Base-by-base conservation (phyloP, 345 rosid genomes). In the Pelargonium nanum region DNA sequence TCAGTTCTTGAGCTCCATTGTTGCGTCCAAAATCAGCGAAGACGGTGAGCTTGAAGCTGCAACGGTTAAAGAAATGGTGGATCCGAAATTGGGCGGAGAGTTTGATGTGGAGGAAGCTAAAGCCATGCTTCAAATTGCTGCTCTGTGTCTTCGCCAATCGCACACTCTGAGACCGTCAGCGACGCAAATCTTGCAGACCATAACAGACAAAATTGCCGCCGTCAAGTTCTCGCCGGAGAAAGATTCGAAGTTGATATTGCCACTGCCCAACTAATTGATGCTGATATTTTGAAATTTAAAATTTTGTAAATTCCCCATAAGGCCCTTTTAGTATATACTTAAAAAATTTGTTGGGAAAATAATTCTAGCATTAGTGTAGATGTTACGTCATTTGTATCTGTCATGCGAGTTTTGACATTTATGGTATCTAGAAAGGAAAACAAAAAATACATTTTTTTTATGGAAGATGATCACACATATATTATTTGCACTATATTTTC, bases 1-100 rank as follows among this genome's bases (percentile, higher is more conserved):
- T 15, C 80, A 76, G 68, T 53, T 80, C 26, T 55, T 91, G 65
- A 80, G 84, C 23, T 70, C 84, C 0, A 60, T 72, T 0, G 56
- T 81, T 22, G 83, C 74, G 12, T 70, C 84, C 0, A 19, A 69
- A 58, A 58, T 87, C 22, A 71, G 23, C 26, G 26, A 50, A 56
- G 13, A 21, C 23, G 19, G 55, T 8, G 19, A 20, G 22, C 8
- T 6, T 34, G 19, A 21, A 8, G 56, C 12, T 0, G 20, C 53
- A n/a, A 55, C 58, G 54, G 61, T 69, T 51, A 53, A 59, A 45
- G 64, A 52, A 21, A n/a, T 70, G 65, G 73, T 72, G 65, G 83
- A 78, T 65, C 75, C 63, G 7, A 59, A 34, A 61, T 55, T 70
- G 57, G 64, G 53, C 13, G 67, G 73, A 6, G 65, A 68, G 44